Evolutionary conservation across 2,329 filamentous ascomycete genomes (phyloP), one percentile per base, ranked within the genome.

Genomic region (Paecilomyces niveus): DNA sequence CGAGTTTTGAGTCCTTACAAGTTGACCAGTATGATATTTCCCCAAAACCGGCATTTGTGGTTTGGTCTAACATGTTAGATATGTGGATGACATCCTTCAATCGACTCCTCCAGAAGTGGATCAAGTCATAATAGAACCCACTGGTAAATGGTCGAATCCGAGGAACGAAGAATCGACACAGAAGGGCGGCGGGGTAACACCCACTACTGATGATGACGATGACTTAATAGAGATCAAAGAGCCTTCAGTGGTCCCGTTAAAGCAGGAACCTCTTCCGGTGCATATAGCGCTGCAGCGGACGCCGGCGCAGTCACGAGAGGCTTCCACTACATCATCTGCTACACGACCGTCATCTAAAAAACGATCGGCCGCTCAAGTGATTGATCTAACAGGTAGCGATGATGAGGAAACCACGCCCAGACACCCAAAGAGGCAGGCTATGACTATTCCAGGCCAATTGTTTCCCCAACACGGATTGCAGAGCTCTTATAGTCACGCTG

Each of bases 61-160:
- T n/a, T 45, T 18, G 39, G 31, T 60, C 59, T 66, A 53, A 60
- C 57, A 56, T 49, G 56, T 35, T 64, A 90, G 88, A 68, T 96
- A 96, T 70, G 92, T 96, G 15, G 86, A 88, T 68, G 89, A 96
- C 63, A 97, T 99, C 57, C 77, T 99, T 26, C 80, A 84, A 58
- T 86, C 83, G 33, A 96, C 93, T 0, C 76, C 86, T 0, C 81
- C 80, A 49, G 85, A 83, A 21, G 80, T 88, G 0, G 92, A 97
- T 58, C 89, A 96, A 65, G 92, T 97, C 26, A 92, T 88, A 0
- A 90, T 99, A 50, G 90, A 97, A 67, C 91, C 93, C 1, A 83
- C 92, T 63, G 94, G 93, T 2, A 80, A 82, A 64, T 99, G 94
- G 94, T 79, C 81, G 24, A 72, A 74, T 53, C 76, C 76, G 50